phyloP scores from a whole-genome alignment of 2,329 filamentous ascomycete genomes.

The Microthyrium microscopicum region DNA sequence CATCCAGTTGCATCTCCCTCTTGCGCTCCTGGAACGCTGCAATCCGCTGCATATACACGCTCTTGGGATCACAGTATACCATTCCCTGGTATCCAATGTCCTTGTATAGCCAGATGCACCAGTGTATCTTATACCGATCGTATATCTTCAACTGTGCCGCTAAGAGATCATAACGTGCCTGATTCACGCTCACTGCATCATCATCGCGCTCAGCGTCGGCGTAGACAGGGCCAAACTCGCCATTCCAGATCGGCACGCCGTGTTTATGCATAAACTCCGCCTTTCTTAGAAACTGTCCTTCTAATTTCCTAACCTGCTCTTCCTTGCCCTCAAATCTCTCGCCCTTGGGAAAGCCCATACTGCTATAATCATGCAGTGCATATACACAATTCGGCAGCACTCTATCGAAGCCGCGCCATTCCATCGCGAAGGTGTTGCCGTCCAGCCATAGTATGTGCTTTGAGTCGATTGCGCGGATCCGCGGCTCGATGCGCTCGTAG shows the following conservation, averaged over 20 bases:
- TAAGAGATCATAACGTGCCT: conserved; percentile 25
- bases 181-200: conserved; percentile 22
- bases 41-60: too few relatives aligned
- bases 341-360: conserved; percentile 30
- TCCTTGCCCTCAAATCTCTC: conserved; percentile 26
- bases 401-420: conserved; percentile 26
- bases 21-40: too few relatives aligned
- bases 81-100: too few relatives aligned
- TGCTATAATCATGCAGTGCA: conserved; percentile 36
- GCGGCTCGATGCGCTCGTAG: conserved; percentile 30
- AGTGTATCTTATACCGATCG: conserved; percentile 33
- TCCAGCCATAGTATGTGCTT: conserved; percentile 30
- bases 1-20: too few relatives aligned
- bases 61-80: too few relatives aligned
- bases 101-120: too few relatives aligned
- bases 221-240: conserved; percentile 33
- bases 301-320: conserved; percentile 28
- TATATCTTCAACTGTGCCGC: conserved; percentile 34
- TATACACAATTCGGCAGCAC: conserved; percentile 32
- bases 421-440: conserved; percentile 21
- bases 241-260: conserved; percentile 32
- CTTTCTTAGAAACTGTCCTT: conserved; percentile 29
- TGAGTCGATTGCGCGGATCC: conserved; percentile 29
- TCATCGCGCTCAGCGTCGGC: conserved; percentile 23
- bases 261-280: conserved; percentile 29